Evolutionary conservation across 176 grass and related monocot genomes (phyloP), one percentile per base, ranked within the genome.

Genomic region (Tillandsia leiboldiana): DNA sequence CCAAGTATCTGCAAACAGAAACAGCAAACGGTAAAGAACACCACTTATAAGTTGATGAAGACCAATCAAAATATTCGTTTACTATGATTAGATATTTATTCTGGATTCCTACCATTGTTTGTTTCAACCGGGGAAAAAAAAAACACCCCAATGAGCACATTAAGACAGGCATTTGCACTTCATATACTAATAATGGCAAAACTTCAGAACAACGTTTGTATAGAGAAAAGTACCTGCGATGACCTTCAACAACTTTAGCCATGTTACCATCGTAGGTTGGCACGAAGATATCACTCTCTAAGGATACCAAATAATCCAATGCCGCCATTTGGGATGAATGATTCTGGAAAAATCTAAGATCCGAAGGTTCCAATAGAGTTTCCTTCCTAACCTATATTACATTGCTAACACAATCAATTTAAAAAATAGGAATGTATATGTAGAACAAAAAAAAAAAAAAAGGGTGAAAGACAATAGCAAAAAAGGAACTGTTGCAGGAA

Each of bases 321-420:
- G 92, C 92, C 61, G 91, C 91, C 91, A 96, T 96, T 72, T 96
- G 91, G 62, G 91, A 96, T 68, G 91, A 96, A 84, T 96, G 92
- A 62, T 91, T 96, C 72, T 89, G 83, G 66, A 96, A 96, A 65
- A 82, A 85, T 58, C 85, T 73, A 49, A 96, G 51, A 17, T 88
- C 88, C 24, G 83, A 71, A 69, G 81, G 56, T 10, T 59, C 85
- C 68, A 96, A 75, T 56, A 91, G 18, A 26, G 86, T 91, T 84
- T 96, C 92, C 49, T 96, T 96, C 63, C 86, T 96, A 56, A 96
- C 83, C 92, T 96, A 79, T 22, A 50, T 42, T 69, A 51, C 33
- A 82, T 52, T 33, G 72, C 4, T 11, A 53, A 61, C 77, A 70
- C 51, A 42, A 53, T 27, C 2, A 70, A 59, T 66, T 8, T 7